These are phyloP conservation scores for Rhynchospora breviuscula DNA, from an alignment of 176 grass and related monocot species.

Conservation along the genomic window DNA sequence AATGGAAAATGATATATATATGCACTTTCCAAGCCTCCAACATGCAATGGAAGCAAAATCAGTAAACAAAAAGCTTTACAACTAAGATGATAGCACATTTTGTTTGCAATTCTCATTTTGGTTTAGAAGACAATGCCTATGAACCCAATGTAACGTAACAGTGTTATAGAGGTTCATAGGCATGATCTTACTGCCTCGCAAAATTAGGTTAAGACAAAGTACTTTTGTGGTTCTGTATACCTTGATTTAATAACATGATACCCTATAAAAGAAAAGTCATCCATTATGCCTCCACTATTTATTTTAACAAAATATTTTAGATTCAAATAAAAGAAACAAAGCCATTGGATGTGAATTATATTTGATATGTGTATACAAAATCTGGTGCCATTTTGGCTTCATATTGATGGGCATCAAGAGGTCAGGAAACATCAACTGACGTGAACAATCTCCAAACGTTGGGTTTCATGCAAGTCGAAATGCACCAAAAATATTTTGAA, in stretches of 20 bases:
- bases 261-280: constrained; percentile 1
- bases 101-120: background rate
- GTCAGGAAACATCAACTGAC: background rate
- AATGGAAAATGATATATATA: background rate
- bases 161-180: background rate
- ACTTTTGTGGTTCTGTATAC: background rate
- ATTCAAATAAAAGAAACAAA: background rate
- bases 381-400: background rate
- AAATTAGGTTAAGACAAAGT: background rate
- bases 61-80: background rate
- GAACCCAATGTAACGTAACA: background rate
- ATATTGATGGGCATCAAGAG: background rate
- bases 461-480: background rate
- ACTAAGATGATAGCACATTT: background rate
- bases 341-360: background rate
- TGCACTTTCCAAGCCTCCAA: background rate
- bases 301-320: background rate
- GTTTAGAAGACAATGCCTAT: background rate
- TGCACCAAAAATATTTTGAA: background rate
- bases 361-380: background rate
- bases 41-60: background rate
- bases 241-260: background rate
- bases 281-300: background rate
- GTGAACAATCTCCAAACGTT: background rate
- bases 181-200: background rate